phyloP scores from a whole-genome alignment of 306 rosid species.

The Castanopsis chinensis region DNA sequence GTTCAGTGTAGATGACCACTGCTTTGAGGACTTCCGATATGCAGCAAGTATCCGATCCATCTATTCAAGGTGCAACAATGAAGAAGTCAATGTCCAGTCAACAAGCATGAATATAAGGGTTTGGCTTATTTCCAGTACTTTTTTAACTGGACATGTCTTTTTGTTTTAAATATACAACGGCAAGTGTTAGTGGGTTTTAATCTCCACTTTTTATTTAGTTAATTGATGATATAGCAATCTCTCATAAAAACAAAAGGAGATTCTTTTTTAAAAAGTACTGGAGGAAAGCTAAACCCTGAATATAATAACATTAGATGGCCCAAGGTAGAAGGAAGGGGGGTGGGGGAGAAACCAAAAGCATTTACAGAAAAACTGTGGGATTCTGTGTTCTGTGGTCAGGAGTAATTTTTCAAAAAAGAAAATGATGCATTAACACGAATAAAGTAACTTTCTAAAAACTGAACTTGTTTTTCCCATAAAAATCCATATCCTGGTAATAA shows the following conservation, averaged over 20 bases:
- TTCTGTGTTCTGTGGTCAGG: neutral
- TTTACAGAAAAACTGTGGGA: neutral
- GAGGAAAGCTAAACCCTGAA: too few species aligned
- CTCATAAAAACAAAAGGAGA: too few species aligned
- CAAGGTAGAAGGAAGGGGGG: too few species aligned
- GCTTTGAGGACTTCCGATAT: slow-evolving; percentile 81
- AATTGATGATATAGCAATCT: too few species aligned
- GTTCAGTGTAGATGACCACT: slow-evolving; percentile 78
- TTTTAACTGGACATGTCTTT: too few species aligned
- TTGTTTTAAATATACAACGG: too few species aligned
- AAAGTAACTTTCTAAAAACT: too few species aligned
- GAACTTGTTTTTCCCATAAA: neutral
- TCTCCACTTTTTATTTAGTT: too few species aligned
- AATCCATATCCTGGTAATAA: neutral
- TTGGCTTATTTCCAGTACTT: too few species aligned
- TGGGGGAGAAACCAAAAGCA: too few species aligned
- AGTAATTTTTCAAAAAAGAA: neutral
- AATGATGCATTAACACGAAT: neutral
- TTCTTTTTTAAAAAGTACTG: too few species aligned
- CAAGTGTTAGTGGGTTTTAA: too few species aligned
- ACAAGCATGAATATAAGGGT: neutral
- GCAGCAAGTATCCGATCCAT: slow-evolving; percentile 55
- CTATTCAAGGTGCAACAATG: slow-evolving; percentile 18
- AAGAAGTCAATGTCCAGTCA: neutral
- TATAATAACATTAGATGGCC: neutral